Evolutionary conservation across 768 basidiomycete species (phyloP).

Genomic region (Pisolithus sp.): DNA sequence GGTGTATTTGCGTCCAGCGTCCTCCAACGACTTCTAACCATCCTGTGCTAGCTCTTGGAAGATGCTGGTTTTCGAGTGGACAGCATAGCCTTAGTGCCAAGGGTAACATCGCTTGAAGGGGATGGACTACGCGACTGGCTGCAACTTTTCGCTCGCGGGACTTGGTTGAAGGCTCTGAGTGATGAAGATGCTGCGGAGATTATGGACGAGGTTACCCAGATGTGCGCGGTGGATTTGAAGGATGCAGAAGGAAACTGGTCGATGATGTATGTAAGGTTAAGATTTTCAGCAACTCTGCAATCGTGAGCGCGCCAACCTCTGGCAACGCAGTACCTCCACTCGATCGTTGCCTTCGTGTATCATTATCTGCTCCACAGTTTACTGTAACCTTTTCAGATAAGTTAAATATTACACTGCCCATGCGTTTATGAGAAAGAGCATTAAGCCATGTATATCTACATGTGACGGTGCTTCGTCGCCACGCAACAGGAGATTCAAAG

Average conservation of each 20-base stretch:
- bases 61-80: conserved; percentile 50
- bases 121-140: conserved; percentile 59
- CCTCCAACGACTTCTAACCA: conserved; percentile 1
- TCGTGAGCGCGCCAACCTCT: conserved; percentile 8
- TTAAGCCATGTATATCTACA: not conserved
- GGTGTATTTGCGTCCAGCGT: not conserved
- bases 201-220: conserved; percentile 55
- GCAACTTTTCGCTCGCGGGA: conserved; percentile 53
- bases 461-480: too few species aligned
- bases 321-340: conserved; percentile 1
- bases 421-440: not conserved
- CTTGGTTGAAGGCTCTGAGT: conserved; percentile 48
- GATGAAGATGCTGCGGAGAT: conserved; percentile 53
- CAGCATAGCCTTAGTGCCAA: conserved; percentile 49
- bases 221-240: conserved; percentile 49
- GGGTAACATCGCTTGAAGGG: conserved; percentile 46
- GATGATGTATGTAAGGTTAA: conserved; percentile 67
- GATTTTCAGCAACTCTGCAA: conserved; percentile 50
- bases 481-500: too few species aligned
- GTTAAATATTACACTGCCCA: not conserved
- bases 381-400: not conserved
- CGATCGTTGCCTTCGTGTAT: not conserved
- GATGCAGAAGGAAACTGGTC: conserved; percentile 59
- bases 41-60: conserved; percentile 42
- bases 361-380: not conserved